These are phyloP conservation scores for Phytopythium boreale DNA, from an alignment of 352 stramenopile genomes.

Conservation along the genomic window DNA sequence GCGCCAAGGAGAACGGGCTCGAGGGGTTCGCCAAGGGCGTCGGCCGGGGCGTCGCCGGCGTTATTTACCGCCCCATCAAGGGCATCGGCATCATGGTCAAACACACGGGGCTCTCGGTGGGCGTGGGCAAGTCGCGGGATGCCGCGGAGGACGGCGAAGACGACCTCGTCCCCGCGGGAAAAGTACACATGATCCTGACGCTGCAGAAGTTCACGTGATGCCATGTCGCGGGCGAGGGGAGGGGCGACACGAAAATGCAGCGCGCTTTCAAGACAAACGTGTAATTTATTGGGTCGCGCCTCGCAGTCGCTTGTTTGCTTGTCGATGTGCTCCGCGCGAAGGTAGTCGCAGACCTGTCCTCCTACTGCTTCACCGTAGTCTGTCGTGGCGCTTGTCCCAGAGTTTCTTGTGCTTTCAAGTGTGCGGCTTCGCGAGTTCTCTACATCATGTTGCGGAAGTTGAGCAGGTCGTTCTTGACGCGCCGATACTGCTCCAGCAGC, in stretches of 20 bases:
- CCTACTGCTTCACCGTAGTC: background rate
- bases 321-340: background rate
- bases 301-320: background rate
- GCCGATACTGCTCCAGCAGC: conserved; percentile 71
- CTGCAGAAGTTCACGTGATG: conserved; percentile 51
- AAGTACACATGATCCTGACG: conserved; percentile 56
- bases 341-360: background rate
- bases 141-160: background rate
- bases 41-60: conserved; percentile 58
- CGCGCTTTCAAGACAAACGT: conserved; percentile 30
- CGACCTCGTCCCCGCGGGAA: conserved; percentile 52
- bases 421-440: conserved; percentile 8
- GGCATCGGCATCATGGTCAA: conserved; percentile 76
- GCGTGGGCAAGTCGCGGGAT: conserved; percentile 30
- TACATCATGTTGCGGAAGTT: conserved; percentile 74
- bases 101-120: conserved; percentile 65
- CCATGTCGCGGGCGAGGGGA: background rate
- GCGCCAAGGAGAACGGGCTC: conserved; percentile 65
- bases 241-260: background rate
- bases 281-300: conserved; percentile 47
- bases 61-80: conserved; percentile 70
- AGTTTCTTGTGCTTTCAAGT: background rate
- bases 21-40: conserved; percentile 76
- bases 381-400: background rate
- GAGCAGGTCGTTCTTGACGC: conserved; percentile 69